Evolutionary conservation across 192 early-diverging fungal species (phyloP).

Genomic region (Entomortierella beljakovae): DNA sequence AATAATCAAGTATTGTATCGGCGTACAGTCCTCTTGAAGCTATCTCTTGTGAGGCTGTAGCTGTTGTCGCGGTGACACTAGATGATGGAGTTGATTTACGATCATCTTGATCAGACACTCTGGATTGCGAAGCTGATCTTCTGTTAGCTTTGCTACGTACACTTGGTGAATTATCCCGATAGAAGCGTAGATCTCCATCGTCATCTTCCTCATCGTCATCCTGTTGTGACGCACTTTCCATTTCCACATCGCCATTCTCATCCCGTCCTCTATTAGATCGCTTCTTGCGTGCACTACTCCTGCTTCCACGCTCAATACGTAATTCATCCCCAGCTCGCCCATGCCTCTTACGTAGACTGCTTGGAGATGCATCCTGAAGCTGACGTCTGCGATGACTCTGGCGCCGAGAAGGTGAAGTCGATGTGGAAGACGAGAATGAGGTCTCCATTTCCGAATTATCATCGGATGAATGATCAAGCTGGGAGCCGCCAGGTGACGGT

Average conservation of each 20-base stretch:
- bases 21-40: conserved; percentile 25
- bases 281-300: neutral
- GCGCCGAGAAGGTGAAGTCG: conserved; percentile 13
- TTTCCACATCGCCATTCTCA: conserved; percentile 14
- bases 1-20: conserved; percentile 46
- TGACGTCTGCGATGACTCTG: neutral
- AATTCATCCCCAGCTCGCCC: conserved; percentile 41
- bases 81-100: conserved; percentile 36
- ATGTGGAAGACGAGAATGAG: conserved; percentile 29
- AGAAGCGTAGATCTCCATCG: neutral
- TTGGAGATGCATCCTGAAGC: neutral
- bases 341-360: conserved; percentile 18
- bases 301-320: conserved; percentile 16
- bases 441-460: conserved; percentile 52
- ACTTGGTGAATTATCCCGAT: conserved; percentile 22
- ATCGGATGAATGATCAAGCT: conserved; percentile 17
- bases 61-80: conserved; percentile 14
- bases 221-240: conserved; percentile 19
- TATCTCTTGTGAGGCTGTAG: neutral
- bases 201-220: conserved; percentile 21
- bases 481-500: conserved; percentile 18
- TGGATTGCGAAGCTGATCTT: conserved; percentile 14
- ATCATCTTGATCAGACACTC: conserved; percentile 35
- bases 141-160: conserved; percentile 13
- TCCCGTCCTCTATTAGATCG: neutral